Percentiles rank a stretch among this genome's conserved stretches.
Conservation (phyloP, 495 filamentous ascomycete species). For the Letharia columbiana region DNA sequence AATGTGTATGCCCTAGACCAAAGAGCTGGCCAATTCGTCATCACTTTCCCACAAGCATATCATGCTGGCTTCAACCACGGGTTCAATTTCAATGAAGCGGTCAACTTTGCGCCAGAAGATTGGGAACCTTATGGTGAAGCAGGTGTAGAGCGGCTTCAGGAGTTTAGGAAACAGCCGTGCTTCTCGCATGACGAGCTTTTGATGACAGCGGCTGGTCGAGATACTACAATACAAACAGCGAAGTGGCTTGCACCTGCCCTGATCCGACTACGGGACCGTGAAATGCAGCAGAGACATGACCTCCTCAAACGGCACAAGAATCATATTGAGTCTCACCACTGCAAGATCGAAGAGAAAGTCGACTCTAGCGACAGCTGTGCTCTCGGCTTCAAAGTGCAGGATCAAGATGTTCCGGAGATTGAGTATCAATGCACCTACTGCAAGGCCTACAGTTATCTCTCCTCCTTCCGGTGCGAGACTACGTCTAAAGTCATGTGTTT, state of each 20-base stretch:
- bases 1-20: constrained; percentile 90
- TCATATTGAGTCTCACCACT: constrained; percentile 37
- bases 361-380: constrained; percentile 32
- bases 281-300: constrained; percentile 55
- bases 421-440: constrained; percentile 86
- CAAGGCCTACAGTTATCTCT: constrained; percentile 87
- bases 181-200: constrained; percentile 98
- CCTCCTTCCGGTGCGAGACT: constrained; percentile 74
- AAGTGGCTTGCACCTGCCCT: constrained; percentile 91
- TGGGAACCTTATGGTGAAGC: constrained; percentile 91
- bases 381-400: constrained; percentile 45
- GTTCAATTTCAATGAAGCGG: constrained; percentile 99
- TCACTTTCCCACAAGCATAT: constrained; percentile 90
- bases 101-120: constrained; percentile 94
- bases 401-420: constrained; percentile 74
- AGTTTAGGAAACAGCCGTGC: constrained; percentile 84
- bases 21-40: constrained; percentile 87
- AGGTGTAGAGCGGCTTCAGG: constrained; percentile 77
- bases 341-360: constrained; percentile 34
- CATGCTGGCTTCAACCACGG: constrained; percentile 92
- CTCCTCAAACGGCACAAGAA: constrained; percentile 60
- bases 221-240: constrained; percentile 81
- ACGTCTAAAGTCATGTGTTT: constrained; percentile 72
- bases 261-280: constrained; percentile 63
- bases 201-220: constrained; percentile 70